phyloP scores from a whole-genome alignment of 108 stramenopile species.

The Stephanodiscus triporus region DNA sequence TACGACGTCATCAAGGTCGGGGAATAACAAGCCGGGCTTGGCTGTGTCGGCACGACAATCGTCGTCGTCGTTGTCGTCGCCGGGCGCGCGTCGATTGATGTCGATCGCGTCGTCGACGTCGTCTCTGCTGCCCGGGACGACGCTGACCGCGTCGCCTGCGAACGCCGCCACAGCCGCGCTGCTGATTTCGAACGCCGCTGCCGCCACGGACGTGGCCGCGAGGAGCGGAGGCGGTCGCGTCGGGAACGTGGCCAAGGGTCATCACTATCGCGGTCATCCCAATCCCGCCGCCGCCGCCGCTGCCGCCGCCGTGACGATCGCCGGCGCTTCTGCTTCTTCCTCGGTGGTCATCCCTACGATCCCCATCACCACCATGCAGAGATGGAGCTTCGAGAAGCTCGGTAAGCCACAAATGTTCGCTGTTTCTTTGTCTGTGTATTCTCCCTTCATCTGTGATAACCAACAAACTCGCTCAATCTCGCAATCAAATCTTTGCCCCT shows the following conservation, averaged over 20 bases:
- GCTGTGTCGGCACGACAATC: not conserved
- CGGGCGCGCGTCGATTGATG: not conserved
- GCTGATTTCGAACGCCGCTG: too few species aligned
- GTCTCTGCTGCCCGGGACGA: not conserved
- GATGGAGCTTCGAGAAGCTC: conserved; percentile 13
- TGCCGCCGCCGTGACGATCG: not conserved
- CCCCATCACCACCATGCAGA: conserved; percentile 7
- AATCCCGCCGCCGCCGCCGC: not conserved
- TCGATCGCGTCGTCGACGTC: not conserved
- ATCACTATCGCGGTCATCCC: not conserved
- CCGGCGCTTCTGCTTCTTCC: not conserved
- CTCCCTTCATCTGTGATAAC: not conserved
- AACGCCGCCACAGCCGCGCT: not conserved
- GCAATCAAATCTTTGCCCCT: not conserved
- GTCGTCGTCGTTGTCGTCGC: not conserved
- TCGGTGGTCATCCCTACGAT: not conserved
- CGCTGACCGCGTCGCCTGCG: not conserved
- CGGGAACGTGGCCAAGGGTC: not conserved
- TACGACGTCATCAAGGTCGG: not conserved
- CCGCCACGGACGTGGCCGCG: not conserved
- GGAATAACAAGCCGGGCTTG: not conserved
- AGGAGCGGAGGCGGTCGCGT: not conserved
- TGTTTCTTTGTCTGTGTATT: not conserved
- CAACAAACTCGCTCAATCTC: not conserved
- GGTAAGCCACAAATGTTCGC: not conserved